Evolutionary conservation across 1,284 basidiomycete genomes (phyloP).

Genomic region (Malassezia dermatis): DNA sequence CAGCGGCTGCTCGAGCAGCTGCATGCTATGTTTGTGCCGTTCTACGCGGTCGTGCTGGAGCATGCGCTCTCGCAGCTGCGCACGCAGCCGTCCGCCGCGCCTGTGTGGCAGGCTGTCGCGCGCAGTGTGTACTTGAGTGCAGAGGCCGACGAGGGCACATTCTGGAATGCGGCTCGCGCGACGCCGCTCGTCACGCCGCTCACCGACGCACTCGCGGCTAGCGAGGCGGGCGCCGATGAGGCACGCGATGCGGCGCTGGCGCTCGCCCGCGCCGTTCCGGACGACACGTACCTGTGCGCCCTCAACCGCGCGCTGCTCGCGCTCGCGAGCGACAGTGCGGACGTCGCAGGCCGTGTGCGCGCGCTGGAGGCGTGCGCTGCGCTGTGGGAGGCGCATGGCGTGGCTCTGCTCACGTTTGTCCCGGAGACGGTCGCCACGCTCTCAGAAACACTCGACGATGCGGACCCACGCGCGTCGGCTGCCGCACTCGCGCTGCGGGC

Average conservation of each 20-base stretch:
- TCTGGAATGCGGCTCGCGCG: conserved; percentile 76
- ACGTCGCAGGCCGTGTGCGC: conserved; percentile 50
- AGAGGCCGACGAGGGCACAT: conserved; percentile 69
- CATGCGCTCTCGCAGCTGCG: conserved; percentile 57
- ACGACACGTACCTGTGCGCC: conserved; percentile 59
- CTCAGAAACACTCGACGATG: conserved; percentile 52
- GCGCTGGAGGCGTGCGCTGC: conserved; percentile 62
- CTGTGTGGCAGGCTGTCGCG: conserved; percentile 61
- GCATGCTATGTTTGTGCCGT: conserved; percentile 30
- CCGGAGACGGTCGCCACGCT: conserved; percentile 54
- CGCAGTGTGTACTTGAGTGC: conserved; percentile 62
- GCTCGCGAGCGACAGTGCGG: conserved; percentile 49
- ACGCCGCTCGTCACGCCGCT: conserved; percentile 57
- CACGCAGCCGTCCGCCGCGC: not conserved
- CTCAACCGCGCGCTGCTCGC: conserved; percentile 76
- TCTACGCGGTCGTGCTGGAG: conserved; percentile 55
- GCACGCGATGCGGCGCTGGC: conserved; percentile 52
- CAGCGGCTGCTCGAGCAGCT: conserved; percentile 31
- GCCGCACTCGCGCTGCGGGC: conserved; percentile 49
- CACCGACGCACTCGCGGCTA: conserved; percentile 56
- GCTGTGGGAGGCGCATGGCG: conserved; percentile 59
- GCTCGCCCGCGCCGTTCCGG: conserved; percentile 55
- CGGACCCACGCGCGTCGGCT: conserved; percentile 49
- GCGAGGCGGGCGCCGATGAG: not conserved
- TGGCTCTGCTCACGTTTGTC: conserved; percentile 55